Conservation (phyloP, 2,329 filamentous ascomycete species). For the Xylariaceae sp. region DNA sequence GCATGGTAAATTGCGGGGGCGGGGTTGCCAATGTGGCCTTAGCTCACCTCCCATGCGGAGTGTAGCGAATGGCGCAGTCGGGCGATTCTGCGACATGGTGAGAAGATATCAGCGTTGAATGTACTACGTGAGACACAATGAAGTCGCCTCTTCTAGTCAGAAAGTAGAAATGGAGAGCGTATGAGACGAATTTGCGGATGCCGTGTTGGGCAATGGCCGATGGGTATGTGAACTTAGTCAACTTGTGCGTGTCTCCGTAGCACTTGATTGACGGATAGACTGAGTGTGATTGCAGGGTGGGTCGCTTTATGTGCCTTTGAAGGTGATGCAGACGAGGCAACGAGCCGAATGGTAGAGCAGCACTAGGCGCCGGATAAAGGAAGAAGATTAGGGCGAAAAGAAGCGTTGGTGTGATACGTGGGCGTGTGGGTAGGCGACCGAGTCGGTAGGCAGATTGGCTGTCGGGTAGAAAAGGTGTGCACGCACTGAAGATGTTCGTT, state of each 20-base stretch:
- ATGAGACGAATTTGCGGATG: conserved; percentile 24
- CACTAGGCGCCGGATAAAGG: conserved; percentile 3
- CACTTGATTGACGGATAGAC: conserved; percentile 18
- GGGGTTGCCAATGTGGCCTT: conserved; percentile 20
- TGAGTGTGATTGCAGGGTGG: conserved; percentile 13
- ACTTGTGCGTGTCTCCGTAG: conserved; percentile 14
- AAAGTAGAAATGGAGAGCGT: conserved; percentile 22
- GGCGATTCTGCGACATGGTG: conserved; percentile 39
- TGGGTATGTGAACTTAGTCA: conserved; percentile 15
- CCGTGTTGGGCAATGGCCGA: conserved; percentile 31
- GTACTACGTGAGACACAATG: conserved; percentile 22
- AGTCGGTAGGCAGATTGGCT: conserved; percentile 7
- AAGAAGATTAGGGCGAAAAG: conserved; percentile 9
- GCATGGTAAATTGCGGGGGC: conserved; percentile 15
- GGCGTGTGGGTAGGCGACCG: conserved; percentile 10
- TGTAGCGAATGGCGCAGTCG: conserved; percentile 75
- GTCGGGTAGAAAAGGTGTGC: conserved; percentile 11
- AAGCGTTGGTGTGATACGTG: conserved; percentile 13
- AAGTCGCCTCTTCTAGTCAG: conserved; percentile 26
- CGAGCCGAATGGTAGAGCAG: conserved; percentile 7
- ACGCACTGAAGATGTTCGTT: conserved; percentile 17
- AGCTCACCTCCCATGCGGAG: conserved; percentile 95
- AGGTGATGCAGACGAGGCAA: conserved; percentile 13
- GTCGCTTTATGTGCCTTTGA: conserved; percentile 14
- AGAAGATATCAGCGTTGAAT: conserved; percentile 24